Evolutionary conservation across 805 yeast species (phyloP).

Genomic region (Yamadazyma endophytica): DNA sequence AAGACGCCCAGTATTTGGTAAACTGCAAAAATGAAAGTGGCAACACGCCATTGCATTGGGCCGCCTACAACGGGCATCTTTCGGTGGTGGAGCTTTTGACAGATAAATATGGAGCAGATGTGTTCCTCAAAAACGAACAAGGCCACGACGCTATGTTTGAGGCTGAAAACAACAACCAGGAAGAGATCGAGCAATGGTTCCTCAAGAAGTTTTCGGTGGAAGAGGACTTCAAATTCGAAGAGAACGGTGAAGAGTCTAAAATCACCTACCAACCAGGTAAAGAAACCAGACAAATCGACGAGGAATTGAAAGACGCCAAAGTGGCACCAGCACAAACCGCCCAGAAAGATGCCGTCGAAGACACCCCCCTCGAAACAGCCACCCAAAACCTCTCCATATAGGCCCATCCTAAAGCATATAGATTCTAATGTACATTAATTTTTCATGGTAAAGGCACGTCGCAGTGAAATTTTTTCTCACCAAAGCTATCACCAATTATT

Average conservation of each 20-base stretch:
- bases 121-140: constrained; percentile 67
- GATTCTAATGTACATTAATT: too few relatives aligned
- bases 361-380: constrained; percentile 4
- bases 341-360: too few relatives aligned
- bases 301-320: constrained; percentile 22
- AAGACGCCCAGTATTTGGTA: constrained; percentile 36
- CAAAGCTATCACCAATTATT: too few relatives aligned
- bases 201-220: constrained; percentile 69
- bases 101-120: constrained; percentile 75
- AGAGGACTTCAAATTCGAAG: constrained; percentile 44
- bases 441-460: too few relatives aligned
- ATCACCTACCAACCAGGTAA: constrained; percentile 40
- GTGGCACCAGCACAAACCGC: constrained; percentile 30
- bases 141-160: constrained; percentile 85
- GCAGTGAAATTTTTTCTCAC: constrained; percentile 6
- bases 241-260: constrained; percentile 37
- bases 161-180: constrained; percentile 76
- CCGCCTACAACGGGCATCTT: constrained; percentile 81
- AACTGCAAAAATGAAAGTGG: constrained; percentile 65
- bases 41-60: constrained; percentile 97
- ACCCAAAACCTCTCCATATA: constrained; percentile 4
- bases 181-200: constrained; percentile 74
- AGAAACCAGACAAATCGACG: constrained; percentile 42
- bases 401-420: too few relatives aligned
- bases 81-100: constrained; percentile 65